phyloP scores from a whole-genome alignment of 208 protist genomes.

The Wallacemonas collosoma region DNA sequence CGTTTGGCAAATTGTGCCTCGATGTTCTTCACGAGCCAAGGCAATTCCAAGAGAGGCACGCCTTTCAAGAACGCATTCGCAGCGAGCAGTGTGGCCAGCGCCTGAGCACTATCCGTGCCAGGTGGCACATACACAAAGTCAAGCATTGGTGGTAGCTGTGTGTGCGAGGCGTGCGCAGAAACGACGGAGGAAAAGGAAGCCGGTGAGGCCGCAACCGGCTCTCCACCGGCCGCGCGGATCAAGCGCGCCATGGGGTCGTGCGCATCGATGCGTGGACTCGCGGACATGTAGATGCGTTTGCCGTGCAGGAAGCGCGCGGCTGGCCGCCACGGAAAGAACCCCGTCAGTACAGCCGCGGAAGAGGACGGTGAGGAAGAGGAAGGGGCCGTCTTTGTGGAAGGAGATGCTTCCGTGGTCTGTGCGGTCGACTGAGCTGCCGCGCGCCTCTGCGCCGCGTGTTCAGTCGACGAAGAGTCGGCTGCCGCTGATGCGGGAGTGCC shows the following conservation, averaged over 20 bases:
- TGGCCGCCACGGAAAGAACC: not conserved
- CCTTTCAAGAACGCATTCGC: not conserved
- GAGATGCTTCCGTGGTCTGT: too few species aligned
- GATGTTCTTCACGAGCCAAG: conserved; percentile 41
- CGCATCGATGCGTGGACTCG: not conserved
- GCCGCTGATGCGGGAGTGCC: not conserved
- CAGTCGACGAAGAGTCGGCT: not conserved
- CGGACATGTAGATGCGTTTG: conserved; percentile 22
- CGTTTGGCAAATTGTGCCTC: conserved; percentile 24
- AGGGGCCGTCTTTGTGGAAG: not conserved
- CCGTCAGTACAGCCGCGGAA: not conserved
- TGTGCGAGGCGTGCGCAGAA: not conserved
- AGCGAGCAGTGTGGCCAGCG: conserved; percentile 22
- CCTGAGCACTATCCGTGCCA: not conserved
- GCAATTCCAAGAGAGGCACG: conserved; percentile 37
- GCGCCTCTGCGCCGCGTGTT: not conserved
- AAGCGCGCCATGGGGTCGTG: conserved; percentile 5
- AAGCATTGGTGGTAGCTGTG: not conserved
- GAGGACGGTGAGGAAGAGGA: not conserved
- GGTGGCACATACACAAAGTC: conserved; percentile 44
- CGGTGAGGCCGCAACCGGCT: conserved; percentile 9
- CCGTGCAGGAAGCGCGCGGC: conserved; percentile 19
- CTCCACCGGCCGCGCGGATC: conserved; percentile 2
- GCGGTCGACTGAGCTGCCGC: too few species aligned
- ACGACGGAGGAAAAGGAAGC: not conserved